Evolutionary conservation across 129 eudicot species (phyloP), one percentile per base, ranked within the genome.

Genomic region (Chrysanthemum seticuspe): DNA sequence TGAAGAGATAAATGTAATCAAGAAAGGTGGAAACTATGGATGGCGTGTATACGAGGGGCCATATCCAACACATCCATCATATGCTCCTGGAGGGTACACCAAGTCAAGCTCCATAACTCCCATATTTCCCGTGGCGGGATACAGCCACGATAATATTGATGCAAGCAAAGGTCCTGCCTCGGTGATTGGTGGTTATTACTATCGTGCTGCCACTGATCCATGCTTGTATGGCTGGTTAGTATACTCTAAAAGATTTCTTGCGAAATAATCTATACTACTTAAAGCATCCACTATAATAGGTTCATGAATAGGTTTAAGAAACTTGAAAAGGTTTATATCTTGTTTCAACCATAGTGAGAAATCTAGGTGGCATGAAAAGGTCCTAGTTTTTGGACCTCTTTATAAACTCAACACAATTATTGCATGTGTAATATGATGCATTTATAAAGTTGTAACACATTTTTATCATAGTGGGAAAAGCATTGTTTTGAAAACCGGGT

Each of bases 1-100:
- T n/a, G 98, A 92, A 83, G 96, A 89, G 83, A 86, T 89, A 64
- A 55, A 87, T 77, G 10, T 87, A 19, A 83, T 89, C 19, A 87
- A 89, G 19, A 92, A 74, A 84, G 85, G 75, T 27, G 96, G 96
- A 27, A 92, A 92, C 79, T 92, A 89, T 19, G 98, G 98, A 7
- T 92, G 98, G 98, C 88, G 88, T 34, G 83, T 60, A 10, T 92
- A 89, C 11, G 98, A 92, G 80, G 98, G 98, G 13, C 83, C 85
- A 25, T 18, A 83, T 45, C 72, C 27, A 16, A 86, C 78, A 60
- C 83, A 61, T 76, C 87, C 88, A 44, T 62, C 75, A 16, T 18
- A 75, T 11, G 65, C 92, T 57, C 89, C 86, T 0, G 87, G 96
- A 8, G 91, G 88, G 65, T 89, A 89, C 71, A 87, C 96, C 14